Evolutionary conservation across 805 yeast species (phyloP), one percentile per base, ranked within the genome.

Genomic region (Candida mattraensis): DNA sequence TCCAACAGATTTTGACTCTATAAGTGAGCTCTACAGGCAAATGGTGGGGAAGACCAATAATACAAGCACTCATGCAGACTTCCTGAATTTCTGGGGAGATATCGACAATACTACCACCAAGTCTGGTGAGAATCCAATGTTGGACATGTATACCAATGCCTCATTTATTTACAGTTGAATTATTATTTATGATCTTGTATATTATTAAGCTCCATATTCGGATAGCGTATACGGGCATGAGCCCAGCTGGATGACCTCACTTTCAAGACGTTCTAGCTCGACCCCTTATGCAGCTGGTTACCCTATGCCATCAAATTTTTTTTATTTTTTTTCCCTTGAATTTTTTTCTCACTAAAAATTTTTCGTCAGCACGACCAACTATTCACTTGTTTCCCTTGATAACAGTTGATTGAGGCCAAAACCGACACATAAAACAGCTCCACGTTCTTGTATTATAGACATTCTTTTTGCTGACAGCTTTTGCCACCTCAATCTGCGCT

Each of bases 91-190:
- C 29, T 84, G 91, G 91, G 87, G 84, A 0, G 87, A 83, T 51
- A 39, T 72, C 3, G 80, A 77, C 3, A 71, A 66, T 9, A 83
- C 94, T 2, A 71, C 78, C 3, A 83, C 93, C 0, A 76, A 72
- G 48, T 75, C 76, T 21, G 95, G 95, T 0, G 95, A 86, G 49
- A 84, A 83, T 48, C 95, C 95, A 10, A 78, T 87, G 88, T 56
- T 86, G 37, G 83, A 82, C 33, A 72, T 86, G 41, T 87, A 87
- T 55, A 66, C 70, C 22, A 87, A 87, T 52, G 93, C 86, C 4
- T 76, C 83, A 15, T 85, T 84, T 45, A 66, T 79, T 65, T 68
- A 67, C 28, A 70, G 74, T 37, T 70, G 43, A 51, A 11, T 9
- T 13, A 6, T 12, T 24, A 28, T 14, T 18, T 23, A 17, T n/a